These are phyloP conservation scores for Paramyrothecium sp. DNA, from an alignment of 2,329 filamentous ascomycete species.

Conservation along the genomic window DNA sequence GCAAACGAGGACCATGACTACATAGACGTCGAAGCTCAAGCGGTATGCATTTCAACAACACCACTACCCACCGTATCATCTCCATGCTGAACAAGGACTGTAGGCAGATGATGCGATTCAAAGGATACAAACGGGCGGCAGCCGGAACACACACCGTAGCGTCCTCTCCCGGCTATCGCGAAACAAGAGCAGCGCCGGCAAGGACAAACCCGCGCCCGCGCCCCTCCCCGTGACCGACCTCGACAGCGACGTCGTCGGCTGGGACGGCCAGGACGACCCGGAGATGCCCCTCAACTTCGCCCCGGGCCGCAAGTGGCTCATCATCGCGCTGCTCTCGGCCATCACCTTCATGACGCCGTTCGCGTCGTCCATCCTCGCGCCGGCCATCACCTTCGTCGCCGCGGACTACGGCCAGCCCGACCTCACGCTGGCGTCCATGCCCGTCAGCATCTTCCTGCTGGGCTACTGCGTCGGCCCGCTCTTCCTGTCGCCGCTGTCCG, in stretches of 20 bases:
- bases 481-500: slow-evolving; percentile 56
- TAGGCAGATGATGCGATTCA: slow-evolving; percentile 13
- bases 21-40: neutral
- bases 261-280: slow-evolving; percentile 58
- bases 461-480: slow-evolving; percentile 59
- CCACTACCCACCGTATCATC: neutral
- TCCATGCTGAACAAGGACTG: slow-evolving; percentile 1
- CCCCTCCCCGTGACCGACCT: slow-evolving; percentile 50
- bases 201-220: slow-evolving; percentile 25
- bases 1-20: neutral
- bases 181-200: slow-evolving; percentile 22
- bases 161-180: slow-evolving; percentile 20
- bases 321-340: slow-evolving; percentile 52
- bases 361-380: slow-evolving; percentile 59
- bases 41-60: neutral
- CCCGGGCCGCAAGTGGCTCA: slow-evolving; percentile 54
- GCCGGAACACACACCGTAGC: slow-evolving; percentile 18
- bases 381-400: slow-evolving; percentile 45
- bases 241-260: slow-evolving; percentile 53
- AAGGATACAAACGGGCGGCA: slow-evolving; percentile 15
- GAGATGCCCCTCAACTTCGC: slow-evolving; percentile 59
- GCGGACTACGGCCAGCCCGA: slow-evolving; percentile 37
- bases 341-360: slow-evolving; percentile 67
- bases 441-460: slow-evolving; percentile 61
- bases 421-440: slow-evolving; percentile 44